Evolutionary conservation across 768 basidiomycete genomes (phyloP), one percentile per base, ranked within the genome.

Genomic region (Pseudohyphozyma bogoriensis): DNA sequence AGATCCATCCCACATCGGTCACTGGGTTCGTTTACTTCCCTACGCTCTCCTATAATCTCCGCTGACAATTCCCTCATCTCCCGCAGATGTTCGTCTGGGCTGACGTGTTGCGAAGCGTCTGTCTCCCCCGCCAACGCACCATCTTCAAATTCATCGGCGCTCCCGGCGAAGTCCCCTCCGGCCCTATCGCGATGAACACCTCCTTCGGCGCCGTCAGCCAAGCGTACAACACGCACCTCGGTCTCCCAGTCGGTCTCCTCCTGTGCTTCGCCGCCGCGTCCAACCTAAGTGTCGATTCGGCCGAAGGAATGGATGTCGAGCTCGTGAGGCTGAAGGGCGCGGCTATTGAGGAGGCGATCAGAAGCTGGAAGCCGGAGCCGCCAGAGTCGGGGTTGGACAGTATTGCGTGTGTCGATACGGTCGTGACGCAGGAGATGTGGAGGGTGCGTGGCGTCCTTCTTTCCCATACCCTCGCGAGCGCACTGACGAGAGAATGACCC

Each of bases 401-500:
- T 20, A 57, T 51, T 7, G 33, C 58, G 2, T 65, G 45, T 29
- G 29, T 59, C 20, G 58, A 59, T 24, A 62, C 52, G 37, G 11
- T 58, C 4, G 33, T 40, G 3, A 60, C 60, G 20, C 57, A 55
- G 4, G 64, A 65, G 46, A 65, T 65, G 64, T 65, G 64, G 64
- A 47, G 64, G 10, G 64, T 65, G 32, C n/a, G 56, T 51, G 11
- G 22, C 49, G 12, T 40, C 49, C 12, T n/a, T 22, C 50, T 37
- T 31, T 22, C 33, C 37, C 16, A 22, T 15, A 7, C 42, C 12
- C 24, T 26, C 31, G 12, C 36, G 16, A 2, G 9, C 11, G 29
- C 18, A 2, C 28, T 33, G 9, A 51, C 49, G 11, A 4, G 13
- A 20, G 11, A 11, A 29, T 50, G 18, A 37, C 37, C 24, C 12